phyloP scores from a whole-genome alignment of 176 grass and related monocot species.

The Olyra latifolia region DNA sequence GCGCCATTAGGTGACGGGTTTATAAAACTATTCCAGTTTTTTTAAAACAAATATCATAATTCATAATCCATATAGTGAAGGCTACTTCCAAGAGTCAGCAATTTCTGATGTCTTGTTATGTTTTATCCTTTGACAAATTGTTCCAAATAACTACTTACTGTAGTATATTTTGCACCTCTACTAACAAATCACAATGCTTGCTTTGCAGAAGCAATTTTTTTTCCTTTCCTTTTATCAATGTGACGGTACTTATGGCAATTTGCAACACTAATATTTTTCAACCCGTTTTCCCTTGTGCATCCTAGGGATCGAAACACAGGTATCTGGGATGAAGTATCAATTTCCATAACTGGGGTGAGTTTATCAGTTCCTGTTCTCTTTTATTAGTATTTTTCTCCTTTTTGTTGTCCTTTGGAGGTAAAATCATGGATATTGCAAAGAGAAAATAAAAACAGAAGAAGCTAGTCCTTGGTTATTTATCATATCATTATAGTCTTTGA shows the following conservation, averaged over 20 bases:
- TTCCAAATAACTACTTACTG: background rate
- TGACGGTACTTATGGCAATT: background rate
- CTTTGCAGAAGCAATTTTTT: background rate
- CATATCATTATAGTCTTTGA: background rate
- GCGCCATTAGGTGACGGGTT: background rate
- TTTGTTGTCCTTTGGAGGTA: constrained; percentile 16
- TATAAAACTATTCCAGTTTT: background rate
- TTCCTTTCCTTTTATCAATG: background rate
- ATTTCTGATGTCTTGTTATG: background rate
- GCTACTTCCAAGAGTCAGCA: constrained; percentile 8
- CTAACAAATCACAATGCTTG: background rate
- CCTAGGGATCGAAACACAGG: constrained; percentile 94
- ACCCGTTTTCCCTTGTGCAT: background rate
- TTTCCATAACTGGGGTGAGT: constrained; percentile 79
- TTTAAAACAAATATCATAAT: background rate
- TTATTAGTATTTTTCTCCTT: constrained; percentile 4
- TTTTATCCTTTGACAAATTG: background rate
- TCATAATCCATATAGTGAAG: background rate
- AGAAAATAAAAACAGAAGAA: constrained; percentile 21
- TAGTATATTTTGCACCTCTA: constrained; percentile 12
- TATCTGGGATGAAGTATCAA: constrained; percentile 99
- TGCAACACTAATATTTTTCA: background rate
- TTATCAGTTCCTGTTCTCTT: constrained; percentile 3
- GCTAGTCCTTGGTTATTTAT: background rate
- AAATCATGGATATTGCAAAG: constrained; percentile 6